Base-by-base conservation (phyloP, 768 basidiomycete species). In the Amyloporia xantha region DNA sequence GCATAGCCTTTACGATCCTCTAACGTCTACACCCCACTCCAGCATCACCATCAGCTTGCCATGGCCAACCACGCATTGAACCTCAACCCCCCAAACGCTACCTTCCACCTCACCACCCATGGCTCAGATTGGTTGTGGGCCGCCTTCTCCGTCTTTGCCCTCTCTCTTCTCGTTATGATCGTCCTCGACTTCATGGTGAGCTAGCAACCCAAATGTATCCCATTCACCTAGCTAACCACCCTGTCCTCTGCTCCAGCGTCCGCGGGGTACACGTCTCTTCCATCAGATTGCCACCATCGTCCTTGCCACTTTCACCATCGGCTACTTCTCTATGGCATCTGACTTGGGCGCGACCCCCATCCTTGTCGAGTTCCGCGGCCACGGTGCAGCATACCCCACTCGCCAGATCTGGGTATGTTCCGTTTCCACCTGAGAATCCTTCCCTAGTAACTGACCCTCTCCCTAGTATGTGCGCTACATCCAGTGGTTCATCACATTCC, bases 91-190 rank as follows among this genome's bases (percentile, higher is more conserved):
- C 66, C 69, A 5, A 62, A 51, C 5, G 70, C 70, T 11, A 56
- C 62, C 6, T 49, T 49, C 47, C 68, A 74, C 60, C 72, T 79
- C 60, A 71, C 71, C 45, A 66, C 58, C 11, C 55, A 62, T 52
- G 76, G 70, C 3, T 76, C 77, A 0, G 68, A 77, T 60, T 80
- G 73, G 74, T 59, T 75, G 11, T 81, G 77, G 77, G 69, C 76
- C 0, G 76, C 75, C 15, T 78, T 78, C 53, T 68, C 75, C 7
- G 30, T 79, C 52, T 76, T 80, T 71, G 57, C 68, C 3, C 11
- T 74, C 3, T 67, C 67, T 17, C 71, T 73, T 53, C 45, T 77
- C 28, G 44, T 59, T 39, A 56, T 68, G 41, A 48, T 75, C 19
- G 62, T 50, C 27, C 73, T 70, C 66, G 62, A 65, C 24, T 68